phyloP scores from a whole-genome alignment of 768 basidiomycete species.

The Exidia glandulosa region DNA sequence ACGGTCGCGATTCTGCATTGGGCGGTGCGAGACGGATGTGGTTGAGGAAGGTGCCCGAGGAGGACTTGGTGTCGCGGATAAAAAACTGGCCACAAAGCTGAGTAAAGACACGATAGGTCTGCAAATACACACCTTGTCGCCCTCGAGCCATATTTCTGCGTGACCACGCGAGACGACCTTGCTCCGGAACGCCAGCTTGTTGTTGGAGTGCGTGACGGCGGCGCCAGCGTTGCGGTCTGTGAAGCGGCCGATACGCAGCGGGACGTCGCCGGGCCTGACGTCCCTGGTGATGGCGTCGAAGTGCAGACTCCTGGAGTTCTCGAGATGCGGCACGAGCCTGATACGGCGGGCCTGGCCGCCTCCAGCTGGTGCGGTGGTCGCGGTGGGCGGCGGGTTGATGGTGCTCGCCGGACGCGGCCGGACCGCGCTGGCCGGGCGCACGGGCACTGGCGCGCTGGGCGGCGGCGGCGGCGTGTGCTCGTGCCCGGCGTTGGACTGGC shows the following conservation, averaged over 20 bases:
- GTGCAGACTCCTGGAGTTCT: conserved; percentile 74
- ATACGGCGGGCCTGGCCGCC: conserved; percentile 50
- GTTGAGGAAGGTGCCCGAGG: conserved; percentile 90
- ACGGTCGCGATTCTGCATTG: conserved; percentile 66
- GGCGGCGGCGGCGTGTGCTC: conserved; percentile 14
- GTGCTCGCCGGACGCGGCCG: conserved; percentile 2
- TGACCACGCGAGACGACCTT: conserved; percentile 77
- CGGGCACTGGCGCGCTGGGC: conserved; percentile 12
- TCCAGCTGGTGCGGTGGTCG: background rate
- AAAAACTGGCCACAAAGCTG: conserved; percentile 43
- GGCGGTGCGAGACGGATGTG: conserved; percentile 83
- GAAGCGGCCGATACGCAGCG: conserved; percentile 87
- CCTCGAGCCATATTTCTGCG: conserved; percentile 79
- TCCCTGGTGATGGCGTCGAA: conserved; percentile 91
- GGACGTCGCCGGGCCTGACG: conserved; percentile 53
- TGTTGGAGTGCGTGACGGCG: conserved; percentile 57
- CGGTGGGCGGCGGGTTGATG: background rate
- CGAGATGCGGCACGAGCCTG: conserved; percentile 91
- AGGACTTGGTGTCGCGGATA: conserved; percentile 83
- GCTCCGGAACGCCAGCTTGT: conserved; percentile 82
- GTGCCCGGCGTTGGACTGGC: conserved; percentile 8
- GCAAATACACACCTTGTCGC: conserved; percentile 17
- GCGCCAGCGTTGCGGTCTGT: conserved; percentile 59
- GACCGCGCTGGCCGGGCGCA: conserved; percentile 11
- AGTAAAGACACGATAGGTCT: background rate